These are phyloP conservation scores for Straminergon stramineum DNA, from an alignment of 225 moss, liverwort and hornwort genomes.

Conservation along the genomic window DNA sequence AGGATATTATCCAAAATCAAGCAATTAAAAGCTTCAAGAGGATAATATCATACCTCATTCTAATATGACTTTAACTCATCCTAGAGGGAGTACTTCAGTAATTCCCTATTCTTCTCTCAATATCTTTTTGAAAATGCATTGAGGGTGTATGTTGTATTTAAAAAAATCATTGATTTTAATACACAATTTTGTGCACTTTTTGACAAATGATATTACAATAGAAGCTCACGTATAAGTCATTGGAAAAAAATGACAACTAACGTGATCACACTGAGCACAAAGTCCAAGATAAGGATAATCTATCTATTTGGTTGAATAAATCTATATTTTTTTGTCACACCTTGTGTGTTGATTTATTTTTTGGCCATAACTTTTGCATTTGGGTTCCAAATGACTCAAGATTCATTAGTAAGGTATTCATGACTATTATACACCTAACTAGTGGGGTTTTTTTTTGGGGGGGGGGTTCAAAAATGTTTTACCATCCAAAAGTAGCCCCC, in stretches of 20 bases:
- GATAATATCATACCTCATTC: background rate
- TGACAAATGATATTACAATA: background rate
- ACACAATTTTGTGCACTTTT: background rate
- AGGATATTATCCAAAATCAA: background rate
- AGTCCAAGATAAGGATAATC: background rate
- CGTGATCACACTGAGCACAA: too few relatives aligned
- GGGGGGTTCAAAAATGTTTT: too few relatives aligned
- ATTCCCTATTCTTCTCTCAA: background rate
- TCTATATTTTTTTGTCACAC: too few relatives aligned
- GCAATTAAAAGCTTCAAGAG: background rate
- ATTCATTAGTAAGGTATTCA: too few relatives aligned
- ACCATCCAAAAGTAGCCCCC: too few relatives aligned
- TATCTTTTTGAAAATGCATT: background rate
- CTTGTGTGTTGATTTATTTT: too few relatives aligned
- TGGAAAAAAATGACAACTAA: background rate
- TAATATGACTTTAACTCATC: background rate
- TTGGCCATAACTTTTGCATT: too few relatives aligned
- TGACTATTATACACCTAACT: too few relatives aligned
- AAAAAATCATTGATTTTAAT: background rate
- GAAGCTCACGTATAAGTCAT: accelerated
- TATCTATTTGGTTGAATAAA: background rate
- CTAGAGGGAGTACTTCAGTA: accelerated
- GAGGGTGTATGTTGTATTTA: accelerated
- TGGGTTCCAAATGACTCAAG: too few relatives aligned
- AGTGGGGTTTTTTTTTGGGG: too few relatives aligned